phyloP scores from a whole-genome alignment of 140 eudicot species.

The Bidens hawaiensis region DNA sequence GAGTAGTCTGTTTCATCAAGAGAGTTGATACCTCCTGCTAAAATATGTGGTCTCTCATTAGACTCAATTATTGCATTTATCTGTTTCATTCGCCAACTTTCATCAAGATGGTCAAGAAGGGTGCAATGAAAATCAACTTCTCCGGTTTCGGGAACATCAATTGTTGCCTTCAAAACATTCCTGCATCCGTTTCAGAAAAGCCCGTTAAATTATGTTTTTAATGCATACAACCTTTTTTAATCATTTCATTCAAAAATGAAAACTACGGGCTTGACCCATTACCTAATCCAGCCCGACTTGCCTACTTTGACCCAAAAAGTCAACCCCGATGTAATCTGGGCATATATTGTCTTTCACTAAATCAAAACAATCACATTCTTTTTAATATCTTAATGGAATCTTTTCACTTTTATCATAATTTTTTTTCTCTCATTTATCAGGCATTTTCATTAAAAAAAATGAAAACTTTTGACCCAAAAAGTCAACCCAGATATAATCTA shows the following conservation, averaged over 20 bases:
- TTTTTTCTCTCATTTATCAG: too few species aligned
- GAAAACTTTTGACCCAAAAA: too few species aligned
- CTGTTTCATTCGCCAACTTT: slow-evolving; percentile 92
- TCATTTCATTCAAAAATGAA: background rate
- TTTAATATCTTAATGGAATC: too few species aligned
- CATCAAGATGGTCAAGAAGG: slow-evolving; percentile 87
- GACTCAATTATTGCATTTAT: slow-evolving; percentile 77
- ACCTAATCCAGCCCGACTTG: background rate
- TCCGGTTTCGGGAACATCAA: slow-evolving; percentile 79
- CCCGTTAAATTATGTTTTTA: background rate
- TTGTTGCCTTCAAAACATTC: slow-evolving; percentile 87
- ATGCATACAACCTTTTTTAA: background rate
- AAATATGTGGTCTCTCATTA: slow-evolving; percentile 68
- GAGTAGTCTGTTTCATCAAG: slow-evolving; percentile 92
- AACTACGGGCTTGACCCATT: background rate
- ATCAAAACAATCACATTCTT: too few species aligned
- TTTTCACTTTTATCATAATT: too few species aligned
- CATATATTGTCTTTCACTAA: background rate
- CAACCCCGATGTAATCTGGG: background rate
- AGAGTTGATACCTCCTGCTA: slow-evolving; percentile 94
- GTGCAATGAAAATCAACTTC: slow-evolving; percentile 89
- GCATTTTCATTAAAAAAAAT: too few species aligned
- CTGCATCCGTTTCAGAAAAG: slow-evolving; percentile 37
- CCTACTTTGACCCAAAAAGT: background rate
- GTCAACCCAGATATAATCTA: background rate